Conservation (phyloP, 2,329 filamentous ascomycete species). For the Hypocrella siamensis region DNA sequence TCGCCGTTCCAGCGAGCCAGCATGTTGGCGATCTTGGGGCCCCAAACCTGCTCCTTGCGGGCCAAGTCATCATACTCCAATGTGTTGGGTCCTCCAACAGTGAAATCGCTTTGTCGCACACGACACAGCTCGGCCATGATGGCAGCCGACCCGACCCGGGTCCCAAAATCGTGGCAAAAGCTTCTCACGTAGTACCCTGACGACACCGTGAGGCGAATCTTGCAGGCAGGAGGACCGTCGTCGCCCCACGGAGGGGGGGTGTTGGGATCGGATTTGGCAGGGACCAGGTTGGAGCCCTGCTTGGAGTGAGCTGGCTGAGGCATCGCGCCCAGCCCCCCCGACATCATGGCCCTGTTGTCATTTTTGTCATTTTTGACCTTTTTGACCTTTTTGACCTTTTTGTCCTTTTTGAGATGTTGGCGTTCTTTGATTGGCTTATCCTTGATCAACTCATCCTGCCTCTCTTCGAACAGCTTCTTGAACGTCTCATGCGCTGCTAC, state of each 20-base stretch:
- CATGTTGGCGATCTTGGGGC: conserved; percentile 46
- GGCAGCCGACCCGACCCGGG: conserved; percentile 64
- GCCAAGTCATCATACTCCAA: conserved; percentile 64
- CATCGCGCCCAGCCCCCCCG: conserved; percentile 36
- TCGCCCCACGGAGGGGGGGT: conserved; percentile 41
- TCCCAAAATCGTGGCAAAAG: conserved; percentile 80
- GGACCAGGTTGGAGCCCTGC: conserved; percentile 37
- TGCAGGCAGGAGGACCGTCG: conserved; percentile 58
- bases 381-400: conserved; percentile 27
- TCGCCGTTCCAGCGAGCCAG: conserved; percentile 26
- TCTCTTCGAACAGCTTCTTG: conserved; percentile 42
- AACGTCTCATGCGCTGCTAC: conserved; percentile 38
- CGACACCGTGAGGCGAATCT: conserved; percentile 79
- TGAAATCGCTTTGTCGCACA: conserved; percentile 68
- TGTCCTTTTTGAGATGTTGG: conserved; percentile 13
- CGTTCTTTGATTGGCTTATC: conserved; percentile 26
- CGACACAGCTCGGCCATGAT: conserved; percentile 78
- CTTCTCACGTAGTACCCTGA: conserved; percentile 95
- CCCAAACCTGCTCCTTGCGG: conserved; percentile 70
- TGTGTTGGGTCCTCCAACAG: conserved; percentile 52
- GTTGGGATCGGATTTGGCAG: conserved; percentile 27
- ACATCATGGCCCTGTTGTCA: conserved; percentile 35
- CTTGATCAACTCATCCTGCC: conserved; percentile 38
- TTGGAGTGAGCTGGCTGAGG: conserved; percentile 24
- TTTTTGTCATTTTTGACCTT: conserved; percentile 14